Evolutionary conservation across 306 rosid genomes (phyloP).

Genomic region (Cucumis hystrix): DNA sequence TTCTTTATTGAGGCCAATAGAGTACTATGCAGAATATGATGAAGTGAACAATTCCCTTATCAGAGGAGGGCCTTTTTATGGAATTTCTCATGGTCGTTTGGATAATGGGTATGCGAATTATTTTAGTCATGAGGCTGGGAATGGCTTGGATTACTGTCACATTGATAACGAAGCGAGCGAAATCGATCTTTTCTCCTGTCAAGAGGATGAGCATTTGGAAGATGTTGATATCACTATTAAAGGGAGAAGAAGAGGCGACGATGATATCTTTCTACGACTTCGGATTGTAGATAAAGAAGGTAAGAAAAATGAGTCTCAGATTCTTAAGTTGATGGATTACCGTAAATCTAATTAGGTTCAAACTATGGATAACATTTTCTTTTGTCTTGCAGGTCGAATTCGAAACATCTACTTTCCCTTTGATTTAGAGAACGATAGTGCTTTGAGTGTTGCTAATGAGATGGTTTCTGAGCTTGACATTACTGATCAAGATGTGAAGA

Average conservation of each 20-base stretch:
- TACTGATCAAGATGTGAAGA: constrained; percentile 67
- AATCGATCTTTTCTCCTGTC: constrained; percentile 59
- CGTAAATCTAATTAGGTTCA: background rate
- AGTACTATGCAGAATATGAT: constrained; percentile 37
- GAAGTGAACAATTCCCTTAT: constrained; percentile 30
- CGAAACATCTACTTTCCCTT: constrained; percentile 96
- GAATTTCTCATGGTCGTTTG: constrained; percentile 20
- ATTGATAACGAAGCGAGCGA: constrained; percentile 30
- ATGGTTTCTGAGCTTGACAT: constrained; percentile 91
- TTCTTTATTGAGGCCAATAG: constrained; percentile 27
- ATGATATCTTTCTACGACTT: constrained; percentile 76
- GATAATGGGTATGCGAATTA: constrained; percentile 30
- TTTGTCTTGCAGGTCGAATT: constrained; percentile 41
- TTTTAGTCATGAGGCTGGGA: constrained; percentile 31
- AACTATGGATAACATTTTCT: background rate
- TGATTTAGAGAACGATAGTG: constrained; percentile 69
- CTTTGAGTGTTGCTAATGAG: constrained; percentile 70
- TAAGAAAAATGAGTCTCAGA: constrained; percentile 5
- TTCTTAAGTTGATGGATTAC: background rate
- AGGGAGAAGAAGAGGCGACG: constrained; percentile 63
- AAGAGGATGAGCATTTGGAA: constrained; percentile 49
- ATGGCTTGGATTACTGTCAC: constrained; percentile 27
- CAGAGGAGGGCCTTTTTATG: constrained; percentile 40
- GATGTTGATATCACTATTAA: constrained; percentile 53
- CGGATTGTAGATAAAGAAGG: constrained; percentile 90